A percentile compares a stretch with the other conserved stretches of the same genome.
Conservation (phyloP, 495 filamentous ascomycete species). For the Umbilicaria muhlenbergii region DNA sequence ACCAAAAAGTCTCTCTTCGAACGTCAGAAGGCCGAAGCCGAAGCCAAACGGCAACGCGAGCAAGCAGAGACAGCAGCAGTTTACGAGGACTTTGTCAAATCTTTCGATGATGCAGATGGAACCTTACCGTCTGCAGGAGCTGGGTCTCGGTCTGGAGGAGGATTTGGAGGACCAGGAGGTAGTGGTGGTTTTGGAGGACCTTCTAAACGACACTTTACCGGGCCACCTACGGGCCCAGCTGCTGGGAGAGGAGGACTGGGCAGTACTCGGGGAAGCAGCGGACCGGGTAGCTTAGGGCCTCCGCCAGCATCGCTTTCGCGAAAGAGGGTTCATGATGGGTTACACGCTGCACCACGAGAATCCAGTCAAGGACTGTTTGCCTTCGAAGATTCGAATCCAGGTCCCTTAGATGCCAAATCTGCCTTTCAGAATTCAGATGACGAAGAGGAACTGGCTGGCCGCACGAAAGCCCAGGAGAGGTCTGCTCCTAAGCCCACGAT, state of each 20-base stretch:
- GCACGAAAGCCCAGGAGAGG: constrained; percentile 45
- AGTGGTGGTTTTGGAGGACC: constrained; percentile 26
- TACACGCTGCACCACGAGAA: constrained; percentile 25
- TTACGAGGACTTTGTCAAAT: constrained; percentile 81
- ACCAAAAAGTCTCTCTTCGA: constrained; percentile 85
- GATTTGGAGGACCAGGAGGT: constrained; percentile 16
- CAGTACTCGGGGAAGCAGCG: constrained; percentile 36
- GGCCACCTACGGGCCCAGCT: constrained; percentile 22
- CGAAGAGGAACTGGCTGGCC: constrained; percentile 30
- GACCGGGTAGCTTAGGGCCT: constrained; percentile 62
- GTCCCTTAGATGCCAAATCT: constrained; percentile 22
- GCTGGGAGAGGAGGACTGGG: constrained; percentile 17
- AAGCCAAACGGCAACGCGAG: constrained; percentile 79
- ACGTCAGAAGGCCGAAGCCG: constrained; percentile 79
- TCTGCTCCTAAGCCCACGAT: constrained; percentile 75
- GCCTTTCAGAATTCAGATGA: constrained; percentile 36
- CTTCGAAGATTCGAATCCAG: constrained; percentile 34
- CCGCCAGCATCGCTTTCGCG: constrained; percentile 33
- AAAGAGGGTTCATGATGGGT: constrained; percentile 36
- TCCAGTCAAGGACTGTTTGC: constrained; percentile 31
- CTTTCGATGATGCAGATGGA: constrained; percentile 60
- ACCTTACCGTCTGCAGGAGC: constrained; percentile 8
- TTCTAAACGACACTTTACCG: constrained; percentile 40
- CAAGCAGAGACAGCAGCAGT: constrained; percentile 82
- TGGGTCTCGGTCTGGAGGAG: background rate